These are phyloP conservation scores for Trichoderma pleuroti DNA, from an alignment of 2,329 filamentous ascomycete genomes.

Conservation along the genomic window DNA sequence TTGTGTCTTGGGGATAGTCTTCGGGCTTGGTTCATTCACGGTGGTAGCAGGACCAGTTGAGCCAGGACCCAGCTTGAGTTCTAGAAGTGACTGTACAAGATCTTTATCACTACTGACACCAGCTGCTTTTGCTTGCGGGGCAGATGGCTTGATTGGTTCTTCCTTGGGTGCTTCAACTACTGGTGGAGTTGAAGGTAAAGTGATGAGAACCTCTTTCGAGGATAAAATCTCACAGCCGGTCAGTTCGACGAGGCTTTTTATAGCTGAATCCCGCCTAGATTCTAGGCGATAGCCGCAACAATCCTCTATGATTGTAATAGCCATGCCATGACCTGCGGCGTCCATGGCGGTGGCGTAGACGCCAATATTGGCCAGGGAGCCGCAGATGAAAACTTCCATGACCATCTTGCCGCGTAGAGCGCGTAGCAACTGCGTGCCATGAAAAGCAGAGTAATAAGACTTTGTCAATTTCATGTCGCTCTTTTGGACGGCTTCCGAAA, in stretches of 20 bases:
- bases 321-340: conserved; percentile 80
- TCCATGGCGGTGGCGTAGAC: conserved; percentile 90
- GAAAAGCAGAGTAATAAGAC: conserved; percentile 84
- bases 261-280: conserved; percentile 64
- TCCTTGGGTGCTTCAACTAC: neutral
- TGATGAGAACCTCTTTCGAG: conserved; percentile 54
- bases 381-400: conserved; percentile 86
- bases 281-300: conserved; percentile 78
- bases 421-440: conserved; percentile 67
- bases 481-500: conserved; percentile 44
- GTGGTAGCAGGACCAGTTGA: conserved; percentile 23
- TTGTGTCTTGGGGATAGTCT: neutral
- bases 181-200: conserved; percentile 22
- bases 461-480: conserved; percentile 59
- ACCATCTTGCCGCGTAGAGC: conserved; percentile 81
- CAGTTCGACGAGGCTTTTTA: conserved; percentile 67
- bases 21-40: neutral
- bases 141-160: conserved; percentile 8
- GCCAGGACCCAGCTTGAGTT: conserved; percentile 30
- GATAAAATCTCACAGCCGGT: conserved; percentile 68
- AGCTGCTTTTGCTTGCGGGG: neutral
- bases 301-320: conserved; percentile 83
- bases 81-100: conserved; percentile 33
- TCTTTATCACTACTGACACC: conserved; percentile 20
- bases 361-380: conserved; percentile 80